Evolutionary conservation across 2,329 filamentous ascomycete species (phyloP).

Genomic region (Colletotrichum sp.): DNA sequence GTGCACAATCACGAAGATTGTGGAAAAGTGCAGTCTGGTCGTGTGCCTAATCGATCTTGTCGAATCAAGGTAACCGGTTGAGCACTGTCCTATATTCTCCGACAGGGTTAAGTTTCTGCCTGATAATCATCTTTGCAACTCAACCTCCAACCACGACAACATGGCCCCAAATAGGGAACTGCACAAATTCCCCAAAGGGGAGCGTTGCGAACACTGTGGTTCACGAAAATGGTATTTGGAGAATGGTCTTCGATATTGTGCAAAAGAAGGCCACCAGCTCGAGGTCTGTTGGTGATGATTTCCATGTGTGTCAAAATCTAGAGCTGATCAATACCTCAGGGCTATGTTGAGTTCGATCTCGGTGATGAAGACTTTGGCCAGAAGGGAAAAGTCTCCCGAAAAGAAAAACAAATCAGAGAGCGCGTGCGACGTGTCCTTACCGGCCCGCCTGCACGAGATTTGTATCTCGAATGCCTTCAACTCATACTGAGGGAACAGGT

Average conservation of each 20-base stretch:
- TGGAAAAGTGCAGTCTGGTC: neutral
- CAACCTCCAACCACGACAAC: neutral
- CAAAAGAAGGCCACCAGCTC: conserved; percentile 77
- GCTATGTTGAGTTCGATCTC: conserved; percentile 60
- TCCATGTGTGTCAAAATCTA: neutral
- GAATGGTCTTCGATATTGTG: conserved; percentile 78
- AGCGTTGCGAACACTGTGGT: conserved; percentile 70
- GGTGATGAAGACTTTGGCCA: conserved; percentile 74
- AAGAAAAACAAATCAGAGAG: conserved; percentile 62
- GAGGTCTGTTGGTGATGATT: conserved; percentile 55
- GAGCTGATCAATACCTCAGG: conserved; percentile 33
- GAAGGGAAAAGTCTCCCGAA: conserved; percentile 59
- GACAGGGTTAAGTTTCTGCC: neutral
- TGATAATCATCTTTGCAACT: neutral
- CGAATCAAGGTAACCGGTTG: neutral
- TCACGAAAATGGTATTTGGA: conserved; percentile 75
- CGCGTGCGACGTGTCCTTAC: conserved; percentile 60
- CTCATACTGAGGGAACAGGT: conserved; percentile 84
- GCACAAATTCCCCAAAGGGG: conserved; percentile 56
- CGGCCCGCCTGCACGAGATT: conserved; percentile 73
- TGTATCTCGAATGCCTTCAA: conserved; percentile 87
- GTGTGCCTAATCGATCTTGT: neutral
- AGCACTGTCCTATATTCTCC: neutral
- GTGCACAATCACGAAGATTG: neutral
- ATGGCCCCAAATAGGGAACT: conserved; percentile 50